Evolutionary conservation across 768 basidiomycete genomes (phyloP).

Genomic region (Agaricus subrufescens): DNA sequence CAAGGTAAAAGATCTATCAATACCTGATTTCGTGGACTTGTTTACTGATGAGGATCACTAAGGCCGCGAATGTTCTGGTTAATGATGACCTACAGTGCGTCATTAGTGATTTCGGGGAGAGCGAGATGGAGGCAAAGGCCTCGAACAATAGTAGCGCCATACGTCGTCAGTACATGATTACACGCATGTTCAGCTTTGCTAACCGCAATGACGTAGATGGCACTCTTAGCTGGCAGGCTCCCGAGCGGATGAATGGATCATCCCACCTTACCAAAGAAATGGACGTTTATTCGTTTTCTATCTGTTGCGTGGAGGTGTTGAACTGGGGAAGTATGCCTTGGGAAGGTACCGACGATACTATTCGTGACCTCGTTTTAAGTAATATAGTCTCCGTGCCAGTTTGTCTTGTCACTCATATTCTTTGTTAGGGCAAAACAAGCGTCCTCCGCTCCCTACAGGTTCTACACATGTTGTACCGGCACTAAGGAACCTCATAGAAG

Average conservation of each 20-base stretch:
- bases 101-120: slow-evolving; percentile 81
- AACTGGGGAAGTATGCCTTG: slow-evolving; percentile 61
- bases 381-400: slow-evolving; percentile 10
- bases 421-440: slow-evolving; percentile 40
- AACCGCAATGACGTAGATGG: slow-evolving; percentile 36
- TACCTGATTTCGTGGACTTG: background rate
- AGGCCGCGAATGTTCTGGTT: slow-evolving; percentile 76
- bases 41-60: background rate
- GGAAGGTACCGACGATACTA: slow-evolving; percentile 44
- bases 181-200: slow-evolving; percentile 1
- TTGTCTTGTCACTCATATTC: slow-evolving; percentile 11
- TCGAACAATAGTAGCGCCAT: slow-evolving; percentile 51
- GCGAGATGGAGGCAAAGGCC: slow-evolving; percentile 71
- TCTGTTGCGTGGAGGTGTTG: slow-evolving; percentile 61
- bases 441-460: slow-evolving; percentile 43
- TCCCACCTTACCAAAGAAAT: slow-evolving; percentile 44
- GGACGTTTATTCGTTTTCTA: slow-evolving; percentile 69
- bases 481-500: slow-evolving; percentile 37
- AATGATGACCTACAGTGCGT: slow-evolving; percentile 63
- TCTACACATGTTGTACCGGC: slow-evolving; percentile 28
- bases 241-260: slow-evolving; percentile 54
- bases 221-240: slow-evolving; percentile 67
- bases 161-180: slow-evolving; percentile 33
- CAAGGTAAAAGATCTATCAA: slow-evolving; percentile 43
- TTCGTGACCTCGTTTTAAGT: slow-evolving; percentile 50